Evolutionary conservation across 2,329 filamentous ascomycete genomes (phyloP).

Genomic region (Rutstroemia sp.): DNA sequence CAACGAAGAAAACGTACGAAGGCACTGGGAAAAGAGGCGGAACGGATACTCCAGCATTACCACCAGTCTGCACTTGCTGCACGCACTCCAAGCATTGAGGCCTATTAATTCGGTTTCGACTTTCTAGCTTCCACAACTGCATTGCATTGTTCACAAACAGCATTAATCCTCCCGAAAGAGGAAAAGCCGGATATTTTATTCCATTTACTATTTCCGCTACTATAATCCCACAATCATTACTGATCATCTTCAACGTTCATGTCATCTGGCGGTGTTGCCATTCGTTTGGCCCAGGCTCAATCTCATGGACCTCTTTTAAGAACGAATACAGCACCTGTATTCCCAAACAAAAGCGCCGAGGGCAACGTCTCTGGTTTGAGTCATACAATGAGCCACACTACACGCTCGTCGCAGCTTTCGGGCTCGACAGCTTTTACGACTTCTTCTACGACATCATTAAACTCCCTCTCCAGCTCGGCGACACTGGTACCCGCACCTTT

Average conservation of each 20-base stretch:
- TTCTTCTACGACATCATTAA: slow-evolving; percentile 28
- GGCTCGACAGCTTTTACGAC: slow-evolving; percentile 48
- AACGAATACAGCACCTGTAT: slow-evolving; percentile 28
- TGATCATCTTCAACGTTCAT: slow-evolving; percentile 16
- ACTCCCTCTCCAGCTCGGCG: slow-evolving; percentile 26
- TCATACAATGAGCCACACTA: slow-evolving; percentile 29
- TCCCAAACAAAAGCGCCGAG: slow-evolving; percentile 16
- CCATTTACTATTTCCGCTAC: background rate
- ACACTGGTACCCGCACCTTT: slow-evolving; percentile 32
- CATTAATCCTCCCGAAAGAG: background rate
- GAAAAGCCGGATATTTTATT: slow-evolving; percentile 3
- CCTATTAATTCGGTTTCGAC: background rate
- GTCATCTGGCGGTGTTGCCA: slow-evolving; percentile 26
- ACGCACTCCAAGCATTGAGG: background rate
- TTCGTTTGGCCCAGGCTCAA: slow-evolving; percentile 26
- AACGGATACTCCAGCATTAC: background rate
- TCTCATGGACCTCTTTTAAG: slow-evolving; percentile 27
- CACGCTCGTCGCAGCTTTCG: slow-evolving; percentile 55
- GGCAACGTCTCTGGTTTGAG: slow-evolving; percentile 19
- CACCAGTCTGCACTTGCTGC: background rate
- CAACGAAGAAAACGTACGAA: background rate
- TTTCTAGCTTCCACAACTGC: no score
- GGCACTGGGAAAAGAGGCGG: background rate
- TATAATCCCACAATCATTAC: slow-evolving; percentile 1
- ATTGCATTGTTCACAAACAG: background rate